Conservation (phyloP, 306 rosid genomes). For the Cyamopsis tetragonoloba region DNA sequence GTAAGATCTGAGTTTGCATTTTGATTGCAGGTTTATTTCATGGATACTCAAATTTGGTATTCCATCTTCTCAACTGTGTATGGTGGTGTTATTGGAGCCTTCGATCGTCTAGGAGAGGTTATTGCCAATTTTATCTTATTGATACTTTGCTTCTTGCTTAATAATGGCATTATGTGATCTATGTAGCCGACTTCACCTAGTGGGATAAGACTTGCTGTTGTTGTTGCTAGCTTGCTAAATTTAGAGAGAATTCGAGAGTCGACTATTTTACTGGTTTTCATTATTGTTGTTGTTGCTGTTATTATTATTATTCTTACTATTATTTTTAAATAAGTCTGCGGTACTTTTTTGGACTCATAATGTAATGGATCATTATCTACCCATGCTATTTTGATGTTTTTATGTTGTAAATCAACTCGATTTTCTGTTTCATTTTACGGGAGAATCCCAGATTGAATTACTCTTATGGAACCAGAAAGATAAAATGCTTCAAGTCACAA, state of each 20-base stretch:
- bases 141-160: too few relatives aligned
- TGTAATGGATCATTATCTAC: background rate
- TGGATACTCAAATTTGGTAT: conserved; percentile 99
- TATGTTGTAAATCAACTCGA: background rate
- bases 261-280: conserved; percentile 8
- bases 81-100: conserved; percentile 95
- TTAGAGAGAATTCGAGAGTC: background rate
- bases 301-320: too few relatives aligned
- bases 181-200: too few relatives aligned
- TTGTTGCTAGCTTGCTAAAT: conserved; percentile 9
- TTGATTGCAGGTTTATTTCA: conserved; percentile 76
- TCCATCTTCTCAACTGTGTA: conserved; percentile 69
- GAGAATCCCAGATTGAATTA: conserved; percentile 14
- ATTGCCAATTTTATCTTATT: conserved; percentile 6
- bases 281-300: background rate
- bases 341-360: background rate
- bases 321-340: too few relatives aligned
- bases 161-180: too few relatives aligned
- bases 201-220: too few relatives aligned
- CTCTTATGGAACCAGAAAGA: conserved; percentile 4
- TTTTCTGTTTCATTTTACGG: background rate
- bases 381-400: background rate
- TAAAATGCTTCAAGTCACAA: background rate
- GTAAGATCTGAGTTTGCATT: conserved; percentile 24
- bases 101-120: conserved; percentile 97